Base-by-base conservation (phyloP, 768 basidiomycete species). In the Strobilomyces echinocephalus region DNA sequence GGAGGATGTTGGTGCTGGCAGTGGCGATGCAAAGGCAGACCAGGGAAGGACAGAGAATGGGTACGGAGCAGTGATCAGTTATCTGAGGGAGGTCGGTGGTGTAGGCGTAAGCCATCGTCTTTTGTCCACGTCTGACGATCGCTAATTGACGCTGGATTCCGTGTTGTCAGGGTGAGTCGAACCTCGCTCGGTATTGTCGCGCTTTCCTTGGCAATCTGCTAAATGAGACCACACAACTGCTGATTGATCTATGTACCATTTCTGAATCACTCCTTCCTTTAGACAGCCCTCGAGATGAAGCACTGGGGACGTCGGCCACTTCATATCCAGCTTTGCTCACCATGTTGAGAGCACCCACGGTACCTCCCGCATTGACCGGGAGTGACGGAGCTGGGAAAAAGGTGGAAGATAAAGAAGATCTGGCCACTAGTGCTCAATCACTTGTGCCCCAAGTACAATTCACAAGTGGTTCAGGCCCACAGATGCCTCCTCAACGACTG, bases 201-300 rank as follows among this genome's bases (percentile, higher is more conserved):
- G 87, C 87, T 0, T 79, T 99, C 74, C 77, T 99, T 0, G 80
- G 82, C 7, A 83, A 81, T 42, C 79, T 94, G 5, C 93, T 95
- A 0, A 80, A 86, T 53, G 91, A 92, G 63, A 95, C 95, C 0
- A 98, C 95, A 0, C 82, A 88, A 50, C 77, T 99, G 0, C 79
- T 98, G 8, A 91, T 95, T 48, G 95, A 98, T 59, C 77, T 98
- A 0, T 97, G 97, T 65, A 90, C 93, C 0, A 85, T 83, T 12
- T 68, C 74, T 18, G 76, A 77, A 1, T 76, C 78, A 5, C 73
- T 80, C 4, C 73, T 82, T 1, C 54, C 70, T 34, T 45, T 59
- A 5, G 52, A 53, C 16, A 41, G 2, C 45, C 72, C 30, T 64
- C 63, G 31, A 65, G 64, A 48, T 24, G 52, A 55, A 9, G n/a